Evolutionary conservation across 1,284 basidiomycete species (phyloP), one percentile per base, ranked within the genome.

Genomic region (Apiotrichum mycotoxinovorans): DNA sequence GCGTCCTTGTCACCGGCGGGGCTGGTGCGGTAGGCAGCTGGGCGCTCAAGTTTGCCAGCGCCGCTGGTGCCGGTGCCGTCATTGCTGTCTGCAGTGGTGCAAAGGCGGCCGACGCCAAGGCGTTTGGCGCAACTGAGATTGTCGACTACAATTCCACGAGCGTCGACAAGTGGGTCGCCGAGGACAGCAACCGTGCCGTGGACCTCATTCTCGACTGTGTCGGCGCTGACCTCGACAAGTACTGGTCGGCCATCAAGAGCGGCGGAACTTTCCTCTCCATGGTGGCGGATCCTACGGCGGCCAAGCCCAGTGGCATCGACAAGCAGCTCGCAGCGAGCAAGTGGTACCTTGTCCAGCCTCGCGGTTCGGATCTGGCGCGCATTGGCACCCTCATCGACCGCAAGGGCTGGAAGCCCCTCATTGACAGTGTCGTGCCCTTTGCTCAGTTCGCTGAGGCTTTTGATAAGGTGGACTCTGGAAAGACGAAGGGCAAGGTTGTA

Each of bases 321-420:
- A 55, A 55, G 37, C 17, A 30, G 23, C 18, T 8, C 7, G 45
- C 14, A 25, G 23, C 22, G 12, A 53, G 52, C 8, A 46, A 55
- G 51, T 61, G 60, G 60, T 61, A 46, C 60, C 60, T 61, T 27
- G 60, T 61, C 45, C 17, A 40, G 51, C 60, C 60, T 26, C 46
- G 56, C 26, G 60, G 60, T 1, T 22, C 38, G 20, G 56, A 61
- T 47, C 56, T 61, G 8, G 37, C 35, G 10, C 26, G 22, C 20
- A 61, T 61, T 40, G 52, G 33, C 2, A n/a, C n/a, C 5, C 41
- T 58, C 33, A 40, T 61, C 26, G 52, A 52, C 12, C 15, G 15
- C 20, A 46, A 43, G 14, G 43, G 25, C 3, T 61, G 46, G 50
- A 43, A 44, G 20, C 60, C 60, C 5, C 27, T 57, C 14, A 40